Evolutionary conservation across 768 basidiomycete genomes (phyloP), one percentile per base, ranked within the genome.

Genomic region (Mycena sanguinolenta): DNA sequence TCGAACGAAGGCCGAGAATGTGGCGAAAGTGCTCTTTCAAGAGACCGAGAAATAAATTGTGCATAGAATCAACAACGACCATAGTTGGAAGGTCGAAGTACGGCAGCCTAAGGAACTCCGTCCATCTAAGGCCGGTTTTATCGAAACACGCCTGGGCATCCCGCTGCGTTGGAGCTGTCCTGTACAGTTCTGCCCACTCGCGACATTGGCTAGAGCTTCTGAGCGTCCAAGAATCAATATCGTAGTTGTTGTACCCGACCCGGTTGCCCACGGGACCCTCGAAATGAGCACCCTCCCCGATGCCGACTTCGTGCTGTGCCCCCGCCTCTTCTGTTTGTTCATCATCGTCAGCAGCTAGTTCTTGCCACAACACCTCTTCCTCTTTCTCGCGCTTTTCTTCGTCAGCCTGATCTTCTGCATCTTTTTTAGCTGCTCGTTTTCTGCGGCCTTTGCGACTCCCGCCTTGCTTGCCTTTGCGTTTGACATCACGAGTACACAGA

Each of bases 1-100:
- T 21, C 4, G 44, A 7, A 46, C 42, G 36, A 7, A 63, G 23
- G 10, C 62, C 62, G 8, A 63, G 62, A 19, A 63, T 54, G 36
- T 10, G 0, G 21, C 62, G 62, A 21, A 53, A 63, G 27, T 63
- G 62, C 8, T 63, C 62, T 27, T 42, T 53, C 27, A 63, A 49
- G 8, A 62, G 61, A 4, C 36, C 55, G 16, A 55, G 69, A 30
- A 58, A 63, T 28, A 65, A 30, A 28, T 63, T 63, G 62, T 63
- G 62, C 62, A 63, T 63, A 1, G 50, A 63, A 17, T 63, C 62
- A 34, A 63, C 27, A 2, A 63, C 52, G 13, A 63, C 16, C 62
- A 63, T 63, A 4, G 1, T 30, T 1, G 62, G 36, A 1, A 54
- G 36, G 19, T 63, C 62, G 25, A 63, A 63, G 25, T 63, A 63